Base-by-base conservation (phyloP, 768 basidiomycete species). In the Daedaleopsis sinensis region DNA sequence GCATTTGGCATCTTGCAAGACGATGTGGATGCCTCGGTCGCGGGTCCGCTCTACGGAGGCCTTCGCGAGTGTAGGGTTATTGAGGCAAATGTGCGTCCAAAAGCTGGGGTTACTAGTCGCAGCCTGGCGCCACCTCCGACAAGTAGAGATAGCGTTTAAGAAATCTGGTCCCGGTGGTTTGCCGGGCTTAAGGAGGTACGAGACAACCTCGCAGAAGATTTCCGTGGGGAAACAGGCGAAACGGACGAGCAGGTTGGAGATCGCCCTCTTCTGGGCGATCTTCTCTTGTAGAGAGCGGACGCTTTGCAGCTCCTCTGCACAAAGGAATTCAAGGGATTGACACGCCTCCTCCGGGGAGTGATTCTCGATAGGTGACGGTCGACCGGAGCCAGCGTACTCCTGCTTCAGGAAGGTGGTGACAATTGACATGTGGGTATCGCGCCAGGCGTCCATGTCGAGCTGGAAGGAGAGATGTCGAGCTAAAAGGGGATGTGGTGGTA, bases 71-170 rank as follows among this genome's bases (percentile, higher is more conserved):
- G 6, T 19, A 6, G 48, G 27, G 18, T 52, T 23, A 16, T 44
- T 24, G 42, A 51, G 35, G 8, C 18, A 4, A 39, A 56, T 37
- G 5, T 11, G 16, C 3, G 48, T 52, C 60, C 60, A 61, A 10
- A 56, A 50, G 1, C 27, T 19, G 9, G 60, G 39, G 12, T 42
- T 8, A 1, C 47, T 5, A 21, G 46, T 21, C 0, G 54, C 55
- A 8, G 56, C 35, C 7, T 36, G 39, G 21, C 60, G 60, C 60
- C 60, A 61, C 21, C 38, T 35, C 16, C 32, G 15, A 42, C 60
- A 61, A 1, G 52, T 50, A 23, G 55, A 47, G 8, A 32, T 44
- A 19, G 48, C 21, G 5, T n/a, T 42, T n/a, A 44, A 7, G 4
- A 61, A 15, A 27, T 61, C 50, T 12, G 5, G 19, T 16, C 43